Evolutionary conservation across 179 eudicot genomes (phyloP).

Genomic region (Nepenthes alata): DNA sequence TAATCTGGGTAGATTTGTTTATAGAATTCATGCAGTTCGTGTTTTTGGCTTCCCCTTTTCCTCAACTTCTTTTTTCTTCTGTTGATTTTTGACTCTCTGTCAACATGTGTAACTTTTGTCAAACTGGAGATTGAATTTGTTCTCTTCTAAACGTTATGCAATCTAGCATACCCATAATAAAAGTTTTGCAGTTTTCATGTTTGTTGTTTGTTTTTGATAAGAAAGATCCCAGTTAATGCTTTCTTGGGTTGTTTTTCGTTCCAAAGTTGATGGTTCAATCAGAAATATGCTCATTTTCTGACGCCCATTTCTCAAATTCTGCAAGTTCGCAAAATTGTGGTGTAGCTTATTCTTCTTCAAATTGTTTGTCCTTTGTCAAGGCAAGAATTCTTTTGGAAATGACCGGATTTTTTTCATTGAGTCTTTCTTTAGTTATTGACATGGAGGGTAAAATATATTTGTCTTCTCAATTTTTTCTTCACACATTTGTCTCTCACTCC

Average conservation of each 20-base stretch:
- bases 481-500: too few relatives aligned
- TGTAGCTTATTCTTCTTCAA: not conserved
- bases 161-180: not conserved
- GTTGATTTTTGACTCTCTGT: slow-evolving; percentile 16
- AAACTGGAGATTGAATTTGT: not conserved
- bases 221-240: too few relatives aligned
- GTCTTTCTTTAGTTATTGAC: not conserved
- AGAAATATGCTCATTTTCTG: slow-evolving; percentile 1
- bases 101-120: slow-evolving; percentile 6
- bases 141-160: not conserved
- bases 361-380: not conserved
- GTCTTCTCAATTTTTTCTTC: too few relatives aligned
- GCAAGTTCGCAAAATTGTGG: slow-evolving; percentile 3
- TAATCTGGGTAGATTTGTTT: slow-evolving; percentile 6
- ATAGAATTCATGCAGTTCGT: slow-evolving; percentile 8
- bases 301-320: slow-evolving; percentile 7
- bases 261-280: slow-evolving; percentile 5
- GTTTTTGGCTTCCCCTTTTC: slow-evolving; percentile 4
- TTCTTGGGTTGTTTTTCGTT: too few relatives aligned
- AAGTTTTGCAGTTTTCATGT: not conserved
- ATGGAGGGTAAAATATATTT: too few relatives aligned
- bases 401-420: not conserved
- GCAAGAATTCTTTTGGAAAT: not conserved
- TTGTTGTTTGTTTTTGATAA: not conserved
- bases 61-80: not conserved